These are phyloP conservation scores for Trichoderma asperellum DNA, from an alignment of 2,329 filamentous ascomycete species.

Conservation along the genomic window DNA sequence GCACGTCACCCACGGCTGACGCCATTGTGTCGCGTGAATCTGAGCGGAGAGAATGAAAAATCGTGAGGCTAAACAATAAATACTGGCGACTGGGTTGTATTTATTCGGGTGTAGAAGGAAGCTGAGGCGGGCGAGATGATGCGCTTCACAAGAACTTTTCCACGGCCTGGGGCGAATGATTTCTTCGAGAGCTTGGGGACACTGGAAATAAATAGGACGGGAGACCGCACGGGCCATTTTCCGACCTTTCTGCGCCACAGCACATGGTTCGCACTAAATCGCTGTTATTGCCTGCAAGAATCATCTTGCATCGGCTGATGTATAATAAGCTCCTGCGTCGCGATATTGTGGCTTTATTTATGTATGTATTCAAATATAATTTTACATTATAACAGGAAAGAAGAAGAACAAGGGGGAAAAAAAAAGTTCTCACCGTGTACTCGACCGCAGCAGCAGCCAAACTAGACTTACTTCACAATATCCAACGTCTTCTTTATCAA, in stretches of 20 bases:
- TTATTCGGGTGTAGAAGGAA: not conserved
- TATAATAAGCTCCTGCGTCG: no score
- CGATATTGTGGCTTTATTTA: not conserved
- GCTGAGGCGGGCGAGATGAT: not conserved
- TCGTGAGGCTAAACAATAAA: not conserved
- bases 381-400: not conserved
- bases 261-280: not conserved
- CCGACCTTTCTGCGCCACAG: conserved; percentile 22
- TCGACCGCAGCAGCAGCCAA: not conserved
- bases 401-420: no score
- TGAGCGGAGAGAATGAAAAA: not conserved
- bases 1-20: conserved; percentile 50
- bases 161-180: conserved; percentile 7
- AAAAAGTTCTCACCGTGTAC: not conserved
- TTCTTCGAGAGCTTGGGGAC: not conserved
- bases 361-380: not conserved
- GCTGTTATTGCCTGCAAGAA: not conserved
- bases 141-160: not conserved
- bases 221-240: conserved; percentile 33
- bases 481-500: not conserved
- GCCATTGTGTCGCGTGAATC: conserved; percentile 44
- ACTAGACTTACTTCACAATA: not conserved
- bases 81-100: not conserved
- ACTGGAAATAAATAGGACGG: conserved; percentile 20
- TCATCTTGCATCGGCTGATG: no score